Conservation (phyloP, 2,329 filamentous ascomycete species). For the Ceratocystiopsis sp. region DNA sequence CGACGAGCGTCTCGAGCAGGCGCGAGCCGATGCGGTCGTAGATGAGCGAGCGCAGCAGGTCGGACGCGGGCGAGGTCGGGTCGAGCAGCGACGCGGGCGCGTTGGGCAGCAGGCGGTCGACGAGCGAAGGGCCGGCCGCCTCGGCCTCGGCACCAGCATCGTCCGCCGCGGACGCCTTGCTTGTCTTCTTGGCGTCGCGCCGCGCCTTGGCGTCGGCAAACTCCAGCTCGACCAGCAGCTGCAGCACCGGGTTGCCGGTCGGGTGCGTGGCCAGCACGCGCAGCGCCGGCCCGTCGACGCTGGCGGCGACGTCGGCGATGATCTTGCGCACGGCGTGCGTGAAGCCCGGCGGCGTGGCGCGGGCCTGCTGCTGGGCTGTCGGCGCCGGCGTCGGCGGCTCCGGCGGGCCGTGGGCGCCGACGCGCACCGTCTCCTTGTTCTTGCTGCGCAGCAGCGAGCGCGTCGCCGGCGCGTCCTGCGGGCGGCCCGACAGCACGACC, state of each 20-base stretch:
- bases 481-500: conserved; percentile 67
- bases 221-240: conserved; percentile 76
- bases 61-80: conserved; percentile 51
- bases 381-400: neutral
- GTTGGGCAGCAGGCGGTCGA: conserved; percentile 64
- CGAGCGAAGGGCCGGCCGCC: conserved; percentile 28
- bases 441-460: conserved; percentile 75
- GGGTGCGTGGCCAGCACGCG: conserved; percentile 75
- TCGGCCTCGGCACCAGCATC: conserved; percentile 6
- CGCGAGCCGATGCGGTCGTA: conserved; percentile 86
- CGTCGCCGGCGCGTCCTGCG: conserved; percentile 51
- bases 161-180: conserved; percentile 13
- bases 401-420: conserved; percentile 1
- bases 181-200: conserved; percentile 19
- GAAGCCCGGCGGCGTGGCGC: conserved; percentile 52
- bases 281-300: conserved; percentile 63
- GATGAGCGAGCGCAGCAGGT: conserved; percentile 70
- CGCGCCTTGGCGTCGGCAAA: conserved; percentile 55
- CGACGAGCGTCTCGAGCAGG: conserved; percentile 72
- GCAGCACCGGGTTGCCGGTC: conserved; percentile 83
- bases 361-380: too few relatives aligned
- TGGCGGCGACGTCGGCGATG: conserved; percentile 56
- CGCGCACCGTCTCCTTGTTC: conserved; percentile 67
- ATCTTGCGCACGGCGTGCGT: conserved; percentile 62
- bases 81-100: conserved; percentile 53